Percentiles rank a stretch among this genome's conserved stretches.
Evolutionary conservation across 148 eudicot genomes (phyloP).

Genomic region (Drosera capensis): DNA sequence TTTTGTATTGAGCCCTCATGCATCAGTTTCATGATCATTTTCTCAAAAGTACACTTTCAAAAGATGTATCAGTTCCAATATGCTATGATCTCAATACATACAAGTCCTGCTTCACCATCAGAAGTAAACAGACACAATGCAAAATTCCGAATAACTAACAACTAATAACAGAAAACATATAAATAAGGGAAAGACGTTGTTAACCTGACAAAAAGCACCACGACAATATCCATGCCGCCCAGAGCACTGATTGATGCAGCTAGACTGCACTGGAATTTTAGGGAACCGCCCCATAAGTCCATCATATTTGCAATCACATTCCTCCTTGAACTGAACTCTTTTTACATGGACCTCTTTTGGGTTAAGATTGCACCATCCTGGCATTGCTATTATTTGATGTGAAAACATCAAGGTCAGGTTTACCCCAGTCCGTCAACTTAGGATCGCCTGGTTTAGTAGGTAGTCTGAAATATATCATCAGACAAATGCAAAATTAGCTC

Average conservation of each 20-base stretch:
- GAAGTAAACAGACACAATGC: too few species aligned
- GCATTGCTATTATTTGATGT: constrained; percentile 52
- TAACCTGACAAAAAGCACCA: constrained; percentile 92
- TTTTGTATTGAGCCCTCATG: too few species aligned
- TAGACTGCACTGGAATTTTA: constrained; percentile 48
- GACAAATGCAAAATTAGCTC: neutral
- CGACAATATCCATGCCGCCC: constrained; percentile 85
- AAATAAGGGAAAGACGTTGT: too few species aligned
- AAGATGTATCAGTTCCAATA: too few species aligned
- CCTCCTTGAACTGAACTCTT: constrained; percentile 51
- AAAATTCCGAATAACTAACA: too few species aligned
- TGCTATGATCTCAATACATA: too few species aligned
- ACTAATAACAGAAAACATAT: too few species aligned
- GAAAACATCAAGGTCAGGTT: constrained; percentile 49
- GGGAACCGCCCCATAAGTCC: constrained; percentile 59
- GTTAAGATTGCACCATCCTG: constrained; percentile 94
- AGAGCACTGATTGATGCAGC: constrained; percentile 89
- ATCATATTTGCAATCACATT: constrained; percentile 94
- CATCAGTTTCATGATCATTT: too few species aligned
- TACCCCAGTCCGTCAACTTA: constrained; percentile 45
- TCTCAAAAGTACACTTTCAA: too few species aligned
- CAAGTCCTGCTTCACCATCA: too few species aligned
- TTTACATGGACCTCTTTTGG: constrained; percentile 55
- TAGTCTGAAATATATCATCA: constrained; percentile 17
- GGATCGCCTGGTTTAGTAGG: constrained; percentile 49